A percentile compares a stretch with the other conserved stretches of the same genome.
Evolutionary conservation across 352 stramenopile species (phyloP).

Genomic region (Phytophthora pisi): DNA sequence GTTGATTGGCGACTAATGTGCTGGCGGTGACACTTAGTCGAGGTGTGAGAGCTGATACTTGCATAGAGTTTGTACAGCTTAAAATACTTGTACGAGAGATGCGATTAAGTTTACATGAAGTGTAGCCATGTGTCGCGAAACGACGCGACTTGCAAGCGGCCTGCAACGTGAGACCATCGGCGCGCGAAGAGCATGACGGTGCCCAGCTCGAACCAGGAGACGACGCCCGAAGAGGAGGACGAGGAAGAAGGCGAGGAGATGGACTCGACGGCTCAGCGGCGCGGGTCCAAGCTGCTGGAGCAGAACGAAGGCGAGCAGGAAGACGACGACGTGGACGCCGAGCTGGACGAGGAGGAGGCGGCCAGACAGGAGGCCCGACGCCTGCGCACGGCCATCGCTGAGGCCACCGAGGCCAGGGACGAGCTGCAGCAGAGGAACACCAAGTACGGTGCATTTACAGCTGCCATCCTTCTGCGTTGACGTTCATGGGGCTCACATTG

Average conservation of each 20-base stretch:
- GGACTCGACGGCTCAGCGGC: background rate
- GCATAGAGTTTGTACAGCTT: background rate
- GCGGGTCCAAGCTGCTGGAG: constrained; percentile 8
- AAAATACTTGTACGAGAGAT: background rate
- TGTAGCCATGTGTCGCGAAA: constrained; percentile 23
- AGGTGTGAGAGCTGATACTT: background rate
- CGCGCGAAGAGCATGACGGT: background rate
- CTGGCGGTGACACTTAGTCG: background rate
- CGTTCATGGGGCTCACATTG: background rate
- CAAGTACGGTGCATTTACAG: constrained; percentile 38
- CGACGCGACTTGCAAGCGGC: constrained; percentile 3
- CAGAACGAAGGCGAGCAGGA: constrained; percentile 24
- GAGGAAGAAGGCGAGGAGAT: background rate
- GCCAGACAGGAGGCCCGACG: constrained; percentile 42
- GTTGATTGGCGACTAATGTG: background rate
- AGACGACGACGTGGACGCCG: constrained; percentile 14
- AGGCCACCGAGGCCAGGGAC: constrained; percentile 59
- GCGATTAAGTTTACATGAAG: background rate
- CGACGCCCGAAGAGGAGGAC: constrained; percentile 10
- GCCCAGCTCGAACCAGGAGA: constrained; percentile 6
- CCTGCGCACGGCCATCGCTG: constrained; percentile 57
- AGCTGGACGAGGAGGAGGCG: constrained; percentile 56
- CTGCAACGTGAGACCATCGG: background rate
- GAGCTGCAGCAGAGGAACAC: constrained; percentile 79
- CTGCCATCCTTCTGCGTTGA: background rate